A percentile compares a stretch with the other conserved stretches of the same genome.
Conservation (phyloP, 148 eudicot species). For the Rhododendron kiyosumense region DNA sequence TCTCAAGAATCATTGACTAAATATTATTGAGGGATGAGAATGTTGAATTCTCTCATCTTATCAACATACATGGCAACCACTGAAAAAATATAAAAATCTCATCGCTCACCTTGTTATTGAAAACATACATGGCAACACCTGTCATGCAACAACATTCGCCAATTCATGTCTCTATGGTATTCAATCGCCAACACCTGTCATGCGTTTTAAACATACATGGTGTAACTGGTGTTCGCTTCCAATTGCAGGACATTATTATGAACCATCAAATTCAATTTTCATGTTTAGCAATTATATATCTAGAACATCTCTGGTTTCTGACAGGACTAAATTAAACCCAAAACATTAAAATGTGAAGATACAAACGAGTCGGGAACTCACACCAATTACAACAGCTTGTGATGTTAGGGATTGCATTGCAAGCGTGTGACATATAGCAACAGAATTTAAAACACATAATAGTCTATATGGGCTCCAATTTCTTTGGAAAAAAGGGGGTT, state of each 20-base stretch:
- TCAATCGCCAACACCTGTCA: too few relatives aligned
- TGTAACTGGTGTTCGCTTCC: background rate
- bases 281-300: background rate
- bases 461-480: background rate
- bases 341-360: conserved; percentile 2
- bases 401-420: conserved; percentile 96
- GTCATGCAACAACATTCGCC: too few relatives aligned
- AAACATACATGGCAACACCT: too few relatives aligned
- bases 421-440: background rate
- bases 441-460: background rate
- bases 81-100: background rate
- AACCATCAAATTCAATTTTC: background rate
- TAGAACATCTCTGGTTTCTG: background rate
- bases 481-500: background rate
- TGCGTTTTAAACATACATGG: too few relatives aligned
- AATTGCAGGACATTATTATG: background rate
- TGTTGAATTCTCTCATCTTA: too few relatives aligned
- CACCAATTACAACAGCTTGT: conserved; percentile 83
- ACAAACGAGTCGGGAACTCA: conserved; percentile 84
- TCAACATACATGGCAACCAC: too few relatives aligned
- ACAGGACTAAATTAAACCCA: background rate
- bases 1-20: background rate
- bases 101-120: conserved; percentile 20
- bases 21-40: conserved; percentile 8
- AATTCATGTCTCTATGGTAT: too few relatives aligned